phyloP scores from a whole-genome alignment of 108 stramenopile genomes.

The Skeletonema costatum region DNA sequence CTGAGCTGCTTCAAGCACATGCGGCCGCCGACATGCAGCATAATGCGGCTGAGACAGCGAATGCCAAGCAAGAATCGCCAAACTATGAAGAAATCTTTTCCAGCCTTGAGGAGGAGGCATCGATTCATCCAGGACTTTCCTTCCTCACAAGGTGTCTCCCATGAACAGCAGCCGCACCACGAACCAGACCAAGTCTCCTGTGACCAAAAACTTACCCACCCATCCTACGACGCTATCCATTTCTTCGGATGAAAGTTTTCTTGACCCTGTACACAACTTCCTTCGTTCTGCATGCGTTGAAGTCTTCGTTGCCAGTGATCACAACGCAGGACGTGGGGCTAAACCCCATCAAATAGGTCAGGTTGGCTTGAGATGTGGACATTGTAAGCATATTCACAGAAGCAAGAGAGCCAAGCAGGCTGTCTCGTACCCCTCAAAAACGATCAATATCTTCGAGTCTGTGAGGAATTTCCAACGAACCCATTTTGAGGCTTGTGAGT shows the following conservation, averaged over 20 bases:
- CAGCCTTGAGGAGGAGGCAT: background rate
- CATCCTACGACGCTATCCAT: background rate
- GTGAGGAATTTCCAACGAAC: background rate
- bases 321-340: background rate
- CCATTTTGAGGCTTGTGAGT: background rate
- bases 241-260: background rate
- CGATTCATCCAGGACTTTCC: background rate
- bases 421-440: background rate
- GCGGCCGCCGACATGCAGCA: background rate
- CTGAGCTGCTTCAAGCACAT: background rate
- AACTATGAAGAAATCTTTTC: background rate
- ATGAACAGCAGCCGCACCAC: background rate
- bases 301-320: background rate
- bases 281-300: constrained; percentile 12
- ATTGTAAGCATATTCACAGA: background rate
- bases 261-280: constrained; percentile 21
- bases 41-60: background rate
- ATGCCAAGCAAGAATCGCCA: background rate
- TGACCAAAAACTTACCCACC: background rate
- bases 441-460: background rate
- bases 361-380: background rate
- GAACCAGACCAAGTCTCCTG: background rate
- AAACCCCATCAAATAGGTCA: background rate
- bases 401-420: background rate
- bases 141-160: background rate